Evolutionary conservation across 495 filamentous ascomycete genomes (phyloP), one percentile per base, ranked within the genome.

Genomic region (Cercophora scortea): DNA sequence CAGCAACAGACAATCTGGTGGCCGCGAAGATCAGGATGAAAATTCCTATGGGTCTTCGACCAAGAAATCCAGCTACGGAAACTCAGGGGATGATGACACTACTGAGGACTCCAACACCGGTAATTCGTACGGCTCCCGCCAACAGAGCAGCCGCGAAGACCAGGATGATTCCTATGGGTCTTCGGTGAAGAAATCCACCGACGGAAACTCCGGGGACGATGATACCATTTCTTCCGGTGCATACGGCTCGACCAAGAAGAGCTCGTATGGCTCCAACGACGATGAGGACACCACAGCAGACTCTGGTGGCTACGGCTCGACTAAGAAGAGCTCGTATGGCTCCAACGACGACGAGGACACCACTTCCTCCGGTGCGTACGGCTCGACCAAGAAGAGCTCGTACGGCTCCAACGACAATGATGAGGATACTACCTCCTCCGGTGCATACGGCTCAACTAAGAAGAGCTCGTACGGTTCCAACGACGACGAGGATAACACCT

Each of bases 221-320:
- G 42, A 45, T 11, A 16, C 32, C 12, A 43, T 4, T 19, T 12
- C 42, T 25, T 25, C 25, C 5, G 25, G 25, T 25, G 25, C 4
- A 1, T 57, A 58, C 34, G 56, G 54, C 38, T 61, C 58, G 10
- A 58, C 60, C 42, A 50, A 51, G 11, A 51, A 49, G 18, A 51
- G 55, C 1, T 51, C 49, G 8, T 61, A 57, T 16, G 62, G 62
- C 35, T n/a, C 25, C 13, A 15, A 47, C 32, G 15, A 45, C 19
- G 42, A 35, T 11, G 41, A 50, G 2, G 42, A 44, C 16, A 38
- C 25, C 45, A 47, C 19, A 2, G 34, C 13, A 10, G 34, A 47
- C 19, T 47, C 45, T 7, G n/a, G n/a, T n/a, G 16, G 19, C 19
- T 47, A 47, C 19, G 45, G 45, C 6, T 16, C 12, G 19, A 33